Evolutionary conservation across 257 asterid species (phyloP).

Genomic region (Nicotiana obtusifolia): DNA sequence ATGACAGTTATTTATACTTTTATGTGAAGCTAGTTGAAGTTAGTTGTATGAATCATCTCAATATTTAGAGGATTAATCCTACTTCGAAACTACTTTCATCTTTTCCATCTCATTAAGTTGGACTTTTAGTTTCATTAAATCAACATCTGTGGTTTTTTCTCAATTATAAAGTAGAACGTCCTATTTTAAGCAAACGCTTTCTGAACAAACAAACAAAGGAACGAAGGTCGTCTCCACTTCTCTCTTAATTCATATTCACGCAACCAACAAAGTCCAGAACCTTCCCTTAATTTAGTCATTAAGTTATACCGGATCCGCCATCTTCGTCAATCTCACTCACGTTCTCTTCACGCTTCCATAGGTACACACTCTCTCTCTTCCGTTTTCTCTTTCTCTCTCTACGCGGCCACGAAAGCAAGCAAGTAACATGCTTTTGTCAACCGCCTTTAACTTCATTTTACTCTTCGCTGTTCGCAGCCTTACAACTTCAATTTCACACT

Average conservation of each 20-base stretch:
- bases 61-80: no score
- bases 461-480: background rate
- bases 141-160: background rate
- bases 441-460: conserved; percentile 4
- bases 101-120: background rate
- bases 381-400: background rate
- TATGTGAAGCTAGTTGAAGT: background rate
- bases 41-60: no score
- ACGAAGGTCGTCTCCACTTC: background rate
- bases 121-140: no score
- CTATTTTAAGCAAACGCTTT: background rate
- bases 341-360: background rate
- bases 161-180: no score
- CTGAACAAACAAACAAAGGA: background rate
- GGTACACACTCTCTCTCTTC: background rate
- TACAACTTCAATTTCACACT: conserved; percentile 1
- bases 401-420: background rate
- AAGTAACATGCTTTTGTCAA: conserved; percentile 3
- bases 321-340: conserved; percentile 1
- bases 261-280: background rate
- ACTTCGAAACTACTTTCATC: background rate
- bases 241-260: background rate
- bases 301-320: background rate
- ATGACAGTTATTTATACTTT: no score
- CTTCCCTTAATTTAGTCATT: background rate